Base-by-base conservation (phyloP, 495 filamentous ascomycete species). In the Oleoguttula mirabilis region DNA sequence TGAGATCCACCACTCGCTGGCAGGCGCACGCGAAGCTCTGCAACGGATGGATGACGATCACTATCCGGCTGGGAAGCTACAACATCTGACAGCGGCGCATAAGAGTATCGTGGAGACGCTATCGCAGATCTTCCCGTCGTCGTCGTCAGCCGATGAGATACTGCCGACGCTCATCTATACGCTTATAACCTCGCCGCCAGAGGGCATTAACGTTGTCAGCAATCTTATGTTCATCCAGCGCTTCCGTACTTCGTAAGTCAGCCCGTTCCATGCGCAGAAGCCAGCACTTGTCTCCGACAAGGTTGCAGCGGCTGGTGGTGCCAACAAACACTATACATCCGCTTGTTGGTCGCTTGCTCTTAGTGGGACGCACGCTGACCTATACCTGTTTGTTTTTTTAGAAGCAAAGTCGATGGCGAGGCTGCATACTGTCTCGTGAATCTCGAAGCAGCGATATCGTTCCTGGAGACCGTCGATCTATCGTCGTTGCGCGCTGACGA, bases 401-500 rank as follows among this genome's bases (percentile, higher is more conserved):
- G n/a, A n/a, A n/a, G n/a, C n/a, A 94, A 85, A 51, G 73, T 96
- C 12, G 82, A 90, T 36, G 90, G 90, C 20, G 92, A 96, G 60
- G 81, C 83, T 10, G 88, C 90, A 14, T 99, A 96, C 58, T 96
- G 90, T 51, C 70, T 99, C 28, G 94, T 90, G 10, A 96, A 90
- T 54, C 77, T 96, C 10, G 90, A 99, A 63, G 90, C 90, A 4
- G 80, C 88, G 35, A 86, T 96, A 32, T 83, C 79, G 39, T 99
- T 99, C 56, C 67, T 99, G n/a, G 88, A 96, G 54, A 95, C 90
- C 19, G 88, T 99, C 21, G 90, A 99, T 57, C 73, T 99, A 7
- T 83, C 87, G 11, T 93, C 80, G 34, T 70, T 99, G 10, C 77
- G 88, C 41, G 80, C 81, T n/a, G 84, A 94, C 43, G 86, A 88